Evolutionary conservation across 352 stramenopile species (phyloP).

Genomic region (Phytophthora quininea): DNA sequence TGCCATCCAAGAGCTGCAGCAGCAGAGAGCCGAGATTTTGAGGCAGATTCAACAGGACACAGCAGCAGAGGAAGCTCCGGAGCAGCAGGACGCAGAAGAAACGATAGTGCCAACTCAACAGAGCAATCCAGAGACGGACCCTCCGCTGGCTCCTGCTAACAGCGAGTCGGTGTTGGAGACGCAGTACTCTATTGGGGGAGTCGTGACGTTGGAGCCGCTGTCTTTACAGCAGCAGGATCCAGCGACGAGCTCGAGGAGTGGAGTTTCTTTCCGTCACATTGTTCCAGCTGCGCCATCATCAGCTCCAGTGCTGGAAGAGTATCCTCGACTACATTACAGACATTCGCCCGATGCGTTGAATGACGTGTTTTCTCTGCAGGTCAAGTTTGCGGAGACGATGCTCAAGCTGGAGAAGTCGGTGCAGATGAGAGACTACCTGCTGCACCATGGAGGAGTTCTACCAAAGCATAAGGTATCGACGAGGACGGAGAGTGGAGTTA

Average conservation of each 20-base stretch:
- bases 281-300: background rate
- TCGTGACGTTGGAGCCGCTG: constrained; percentile 59
- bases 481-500: background rate
- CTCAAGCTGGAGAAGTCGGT: constrained; percentile 71
- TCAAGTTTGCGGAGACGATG: constrained; percentile 81
- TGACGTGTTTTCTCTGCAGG: constrained; percentile 68
- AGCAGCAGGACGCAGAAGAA: background rate
- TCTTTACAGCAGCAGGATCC: constrained; percentile 13
- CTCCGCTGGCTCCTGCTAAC: background rate
- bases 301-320: constrained; percentile 3
- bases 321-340: constrained; percentile 14
- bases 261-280: constrained; percentile 6
- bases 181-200: constrained; percentile 64
- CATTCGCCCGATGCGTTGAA: constrained; percentile 48
- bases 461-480: constrained; percentile 7
- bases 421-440: constrained; percentile 58
- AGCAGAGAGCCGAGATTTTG: constrained; percentile 50
- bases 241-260: constrained; percentile 14
- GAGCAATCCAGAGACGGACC: background rate
- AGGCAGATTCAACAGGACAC: constrained; percentile 51
- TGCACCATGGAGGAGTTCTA: constrained; percentile 25
- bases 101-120: background rate
- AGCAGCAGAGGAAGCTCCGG: constrained; percentile 4
- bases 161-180: constrained; percentile 19
- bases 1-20: constrained; percentile 51